Percentiles rank a stretch among this genome's conserved stretches.
Evolutionary conservation across 169 alveolate species (phyloP).

Genomic region (Eimeria tenella): DNA sequence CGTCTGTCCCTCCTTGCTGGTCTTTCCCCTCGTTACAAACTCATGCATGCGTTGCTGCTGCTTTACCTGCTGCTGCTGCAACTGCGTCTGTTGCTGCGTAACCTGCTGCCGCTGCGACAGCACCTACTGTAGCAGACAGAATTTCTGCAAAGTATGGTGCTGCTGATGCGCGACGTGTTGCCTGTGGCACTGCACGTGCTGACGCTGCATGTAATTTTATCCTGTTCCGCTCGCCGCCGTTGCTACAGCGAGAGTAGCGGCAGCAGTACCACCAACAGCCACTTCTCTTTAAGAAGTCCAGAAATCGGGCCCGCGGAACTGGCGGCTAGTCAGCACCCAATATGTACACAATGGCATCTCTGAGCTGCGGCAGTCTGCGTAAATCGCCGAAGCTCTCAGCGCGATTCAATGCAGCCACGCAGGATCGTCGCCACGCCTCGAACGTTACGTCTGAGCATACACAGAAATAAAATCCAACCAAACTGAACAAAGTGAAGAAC

Average conservation of each 20-base stretch:
- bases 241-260: background rate
- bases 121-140: conserved; percentile 13
- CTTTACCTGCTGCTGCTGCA: conserved; percentile 54
- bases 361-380: conserved; percentile 65
- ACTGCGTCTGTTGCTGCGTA: background rate
- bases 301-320: no score
- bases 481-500: no score
- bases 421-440: conserved; percentile 54
- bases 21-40: conserved; percentile 24
- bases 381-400: conserved; percentile 59
- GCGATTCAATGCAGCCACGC: conserved; percentile 65
- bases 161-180: conserved; percentile 26
- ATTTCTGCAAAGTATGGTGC: background rate
- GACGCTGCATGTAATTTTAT: conserved; percentile 13
- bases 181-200: conserved; percentile 19
- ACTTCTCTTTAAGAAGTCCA: background rate
- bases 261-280: conserved; percentile 17
- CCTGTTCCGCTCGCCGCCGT: conserved; percentile 33
- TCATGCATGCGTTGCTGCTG: conserved; percentile 51
- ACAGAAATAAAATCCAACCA: background rate
- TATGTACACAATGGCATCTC: conserved; percentile 65
- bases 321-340: conserved; percentile 52
- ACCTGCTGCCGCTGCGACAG: conserved; percentile 26
- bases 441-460: conserved; percentile 25
- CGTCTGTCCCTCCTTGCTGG: conserved; percentile 19